These are phyloP conservation scores for Endotrypanum monterogeii DNA, from an alignment of 208 protist species.

Conservation along the genomic window DNA sequence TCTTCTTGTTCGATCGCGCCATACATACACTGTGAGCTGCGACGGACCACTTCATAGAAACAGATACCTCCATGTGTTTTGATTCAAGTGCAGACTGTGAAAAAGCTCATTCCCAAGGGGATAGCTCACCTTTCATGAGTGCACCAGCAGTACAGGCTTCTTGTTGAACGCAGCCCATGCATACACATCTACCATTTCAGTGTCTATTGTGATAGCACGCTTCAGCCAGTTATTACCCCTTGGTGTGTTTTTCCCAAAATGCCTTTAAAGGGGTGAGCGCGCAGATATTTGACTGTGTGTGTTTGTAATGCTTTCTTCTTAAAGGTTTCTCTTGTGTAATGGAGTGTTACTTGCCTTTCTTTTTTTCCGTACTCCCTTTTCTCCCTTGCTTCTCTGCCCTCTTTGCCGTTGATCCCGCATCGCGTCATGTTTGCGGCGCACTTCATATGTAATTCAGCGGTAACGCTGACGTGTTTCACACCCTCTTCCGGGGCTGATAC, in stretches of 20 bases:
- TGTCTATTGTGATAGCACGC: not conserved
- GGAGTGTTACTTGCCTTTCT: not conserved
- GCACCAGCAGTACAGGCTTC: not conserved
- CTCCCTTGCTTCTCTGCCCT: not conserved
- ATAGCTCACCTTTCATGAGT: not conserved
- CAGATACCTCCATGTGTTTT: not conserved
- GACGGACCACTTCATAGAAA: constrained; percentile 9
- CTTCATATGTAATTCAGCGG: not conserved
- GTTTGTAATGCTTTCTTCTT: no score
- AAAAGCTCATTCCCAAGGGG: no score
- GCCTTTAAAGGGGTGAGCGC: not conserved
- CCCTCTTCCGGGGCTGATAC: not conserved
- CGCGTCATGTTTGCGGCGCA: not conserved
- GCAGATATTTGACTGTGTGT: not conserved
- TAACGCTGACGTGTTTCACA: not conserved
- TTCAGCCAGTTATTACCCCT: no score
- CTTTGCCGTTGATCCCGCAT: not conserved
- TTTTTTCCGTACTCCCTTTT: not conserved
- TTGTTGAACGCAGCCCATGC: not conserved
- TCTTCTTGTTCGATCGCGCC: not conserved
- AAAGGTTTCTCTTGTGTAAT: not conserved
- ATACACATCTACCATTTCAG: not conserved
- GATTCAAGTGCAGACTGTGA: not conserved
- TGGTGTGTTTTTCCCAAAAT: not conserved
- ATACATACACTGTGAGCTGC: not conserved